Base-by-base conservation (phyloP, 2,329 filamentous ascomycete species). In the Calycina marina region DNA sequence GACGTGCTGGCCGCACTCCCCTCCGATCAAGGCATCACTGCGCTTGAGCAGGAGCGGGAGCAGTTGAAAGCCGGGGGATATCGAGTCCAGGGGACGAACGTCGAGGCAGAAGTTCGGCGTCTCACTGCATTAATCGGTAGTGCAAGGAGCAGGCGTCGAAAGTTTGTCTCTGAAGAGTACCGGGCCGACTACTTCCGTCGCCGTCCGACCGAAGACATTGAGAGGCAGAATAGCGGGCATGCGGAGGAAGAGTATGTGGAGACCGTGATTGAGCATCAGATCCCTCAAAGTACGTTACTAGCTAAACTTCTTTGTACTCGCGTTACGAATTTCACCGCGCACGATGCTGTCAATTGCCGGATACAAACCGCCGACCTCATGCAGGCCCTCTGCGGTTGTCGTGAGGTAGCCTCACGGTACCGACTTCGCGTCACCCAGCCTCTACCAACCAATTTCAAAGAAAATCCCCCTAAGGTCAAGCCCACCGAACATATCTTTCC, bases 81-180 rank as follows among this genome's bases (percentile, higher is more conserved):
- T 14, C 30, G 28, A 25, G 14, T 32, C n/a, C 16, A 33, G 14
- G 33, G 30, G 14, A 36, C 33, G 14, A 30, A 33, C 6, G 27
- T 39, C 4, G 30, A 34, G 31, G 31, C 34, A 15, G 37, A 37
- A 34, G 34, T 39, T 34, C 26, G 36, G 28, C 36, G 36, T 6
- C 39, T 40, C 30, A 40, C 31, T 10, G n/a, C 36, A 2, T 25
- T 4, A 9, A 40, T 40, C 14, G 20, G 36, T 26, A 38, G 17
- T 31, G 30, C 38, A 8, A 15, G 32, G 32, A 33, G 16, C 18
- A 8, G 28, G 30, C 33, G 32, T 24, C 30, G 30, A 32, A 39
- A 40, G 28, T 36, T 40, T 18, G 36, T 40, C 36, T 40, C 38
- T 40, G 8, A 40, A 22, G 38, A 40, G 26, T 40, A 36, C 34